phyloP scores from a whole-genome alignment of 2,329 filamentous ascomycete species.

The Stagonosporopsis chrysanthemi region DNA sequence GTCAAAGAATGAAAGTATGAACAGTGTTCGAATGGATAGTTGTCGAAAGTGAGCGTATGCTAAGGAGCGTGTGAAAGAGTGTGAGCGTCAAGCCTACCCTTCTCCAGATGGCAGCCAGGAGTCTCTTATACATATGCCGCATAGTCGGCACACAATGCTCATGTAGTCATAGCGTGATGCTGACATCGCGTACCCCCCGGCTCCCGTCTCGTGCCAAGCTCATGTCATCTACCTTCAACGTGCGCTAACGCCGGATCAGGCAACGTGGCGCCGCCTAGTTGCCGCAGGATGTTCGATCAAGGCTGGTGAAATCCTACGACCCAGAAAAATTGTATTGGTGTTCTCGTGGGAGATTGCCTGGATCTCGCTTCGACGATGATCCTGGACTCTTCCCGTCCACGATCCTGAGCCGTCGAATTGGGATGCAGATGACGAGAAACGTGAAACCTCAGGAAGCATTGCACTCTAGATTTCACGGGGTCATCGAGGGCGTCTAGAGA shows the following conservation, averaged over 20 bases:
- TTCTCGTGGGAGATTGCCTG: constrained; percentile 29
- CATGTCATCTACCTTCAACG: constrained; percentile 37
- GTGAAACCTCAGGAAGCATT: constrained; percentile 30
- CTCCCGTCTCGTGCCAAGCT: constrained; percentile 30
- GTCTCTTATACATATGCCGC: constrained; percentile 37
- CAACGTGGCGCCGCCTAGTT: constrained; percentile 27
- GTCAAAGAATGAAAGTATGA: constrained; percentile 34
- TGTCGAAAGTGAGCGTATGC: constrained; percentile 36
- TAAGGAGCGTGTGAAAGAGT: constrained; percentile 43
- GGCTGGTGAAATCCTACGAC: constrained; percentile 28
- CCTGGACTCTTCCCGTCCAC: constrained; percentile 22
- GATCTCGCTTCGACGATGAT: constrained; percentile 30
- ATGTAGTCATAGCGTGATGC: constrained; percentile 25
- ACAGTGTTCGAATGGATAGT: constrained; percentile 36
- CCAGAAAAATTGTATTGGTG: constrained; percentile 29
- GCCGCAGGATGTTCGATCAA: constrained; percentile 32
- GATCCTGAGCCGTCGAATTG: constrained; percentile 27
- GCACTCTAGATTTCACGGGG: constrained; percentile 14
- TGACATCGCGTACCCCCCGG: constrained; percentile 28
- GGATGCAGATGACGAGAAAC: constrained; percentile 20
- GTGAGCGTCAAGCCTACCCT: constrained; percentile 45
- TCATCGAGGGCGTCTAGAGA: constrained; percentile 33
- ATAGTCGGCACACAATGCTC: constrained; percentile 24
- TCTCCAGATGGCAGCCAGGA: constrained; percentile 18
- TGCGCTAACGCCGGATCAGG: constrained; percentile 25